Evolutionary conservation across 2,329 filamentous ascomycete species (phyloP).

Genomic region (Aschersonia sp.): DNA sequence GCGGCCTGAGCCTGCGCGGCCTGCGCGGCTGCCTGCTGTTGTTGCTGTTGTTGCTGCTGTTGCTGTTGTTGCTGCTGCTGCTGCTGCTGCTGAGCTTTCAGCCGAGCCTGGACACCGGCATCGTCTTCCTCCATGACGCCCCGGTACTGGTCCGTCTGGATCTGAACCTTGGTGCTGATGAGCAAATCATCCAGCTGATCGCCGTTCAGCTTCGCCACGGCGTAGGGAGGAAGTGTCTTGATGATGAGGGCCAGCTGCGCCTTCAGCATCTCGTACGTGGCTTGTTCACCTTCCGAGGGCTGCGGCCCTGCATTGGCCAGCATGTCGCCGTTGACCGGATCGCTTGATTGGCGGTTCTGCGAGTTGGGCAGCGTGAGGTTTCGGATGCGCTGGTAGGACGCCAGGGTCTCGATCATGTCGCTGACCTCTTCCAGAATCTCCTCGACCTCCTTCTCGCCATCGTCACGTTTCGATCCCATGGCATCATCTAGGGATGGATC

Average conservation of each 20-base stretch:
- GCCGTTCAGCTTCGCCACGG: constrained; percentile 72
- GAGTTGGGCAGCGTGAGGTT: constrained; percentile 54
- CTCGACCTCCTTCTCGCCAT: constrained; percentile 53
- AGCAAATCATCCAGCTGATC: constrained; percentile 73
- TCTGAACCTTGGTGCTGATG: constrained; percentile 63
- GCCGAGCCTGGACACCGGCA: constrained; percentile 36
- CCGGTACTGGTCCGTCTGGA: constrained; percentile 58
- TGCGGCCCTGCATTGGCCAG: constrained; percentile 51
- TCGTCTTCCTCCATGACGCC: constrained; percentile 80
- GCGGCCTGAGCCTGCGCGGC: constrained; percentile 5
- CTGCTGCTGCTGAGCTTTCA: constrained; percentile 24
- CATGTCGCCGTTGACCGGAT: constrained; percentile 53
- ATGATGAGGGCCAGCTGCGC: constrained; percentile 62
- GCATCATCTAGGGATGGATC: constrained; percentile 42
- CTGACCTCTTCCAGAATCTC: constrained; percentile 60
- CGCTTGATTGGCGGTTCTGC: constrained; percentile 42
- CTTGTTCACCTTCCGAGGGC: constrained; percentile 46
- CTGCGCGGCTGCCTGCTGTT: background rate
- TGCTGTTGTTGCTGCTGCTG: constrained; percentile 13
- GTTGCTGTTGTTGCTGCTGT: no score
- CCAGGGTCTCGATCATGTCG: constrained; percentile 60
- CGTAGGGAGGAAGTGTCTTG: constrained; percentile 64
- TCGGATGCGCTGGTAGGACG: constrained; percentile 67
- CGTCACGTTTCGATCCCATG: constrained; percentile 34
- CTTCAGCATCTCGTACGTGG: constrained; percentile 59